Evolutionary conservation across 1,139 yeast genomes (phyloP).

Genomic region (Suhomyces terraborum): DNA sequence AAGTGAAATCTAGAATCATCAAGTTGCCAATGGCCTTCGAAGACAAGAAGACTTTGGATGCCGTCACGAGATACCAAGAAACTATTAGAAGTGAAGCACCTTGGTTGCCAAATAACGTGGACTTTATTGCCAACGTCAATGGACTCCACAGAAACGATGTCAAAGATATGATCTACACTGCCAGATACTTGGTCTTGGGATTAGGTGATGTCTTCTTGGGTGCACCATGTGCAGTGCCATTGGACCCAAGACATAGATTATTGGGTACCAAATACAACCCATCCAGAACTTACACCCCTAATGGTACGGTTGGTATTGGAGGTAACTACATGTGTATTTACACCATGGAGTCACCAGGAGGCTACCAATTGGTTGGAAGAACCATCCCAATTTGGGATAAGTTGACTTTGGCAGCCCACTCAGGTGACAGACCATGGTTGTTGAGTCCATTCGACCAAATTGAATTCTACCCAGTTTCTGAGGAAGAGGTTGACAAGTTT

Average conservation of each 20-base stretch:
- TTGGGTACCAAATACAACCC: conserved; percentile 95
- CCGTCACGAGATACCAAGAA: conserved; percentile 88
- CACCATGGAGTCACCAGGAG: conserved; percentile 98
- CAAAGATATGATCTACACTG: conserved; percentile 80
- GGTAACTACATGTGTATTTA: conserved; percentile 98
- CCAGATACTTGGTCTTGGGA: conserved; percentile 88
- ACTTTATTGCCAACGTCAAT: conserved; percentile 86
- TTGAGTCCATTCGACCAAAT: conserved; percentile 90
- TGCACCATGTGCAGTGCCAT: conserved; percentile 97
- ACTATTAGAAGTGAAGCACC: conserved; percentile 93
- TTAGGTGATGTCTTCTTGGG: conserved; percentile 97
- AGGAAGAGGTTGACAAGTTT: conserved; percentile 71
- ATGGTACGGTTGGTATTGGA: conserved; percentile 96
- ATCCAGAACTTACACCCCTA: conserved; percentile 92
- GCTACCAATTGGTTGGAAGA: conserved; percentile 94
- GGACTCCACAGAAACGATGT: conserved; percentile 77
- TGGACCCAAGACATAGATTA: conserved; percentile 93
- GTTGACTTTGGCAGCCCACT: conserved; percentile 70
- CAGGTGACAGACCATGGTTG: conserved; percentile 79
- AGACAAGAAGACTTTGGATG: conserved; percentile 82
- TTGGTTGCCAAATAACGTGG: conserved; percentile 97
- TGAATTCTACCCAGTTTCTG: conserved; percentile 89
- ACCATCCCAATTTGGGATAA: conserved; percentile 98
- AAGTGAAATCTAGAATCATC: conserved; percentile 77
- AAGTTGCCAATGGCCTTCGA: conserved; percentile 96